A percentile compares a stretch with the other conserved stretches of the same genome.
Evolutionary conservation across 495 filamentous ascomycete species (phyloP).

Genomic region (Penicillium crystallinum): DNA sequence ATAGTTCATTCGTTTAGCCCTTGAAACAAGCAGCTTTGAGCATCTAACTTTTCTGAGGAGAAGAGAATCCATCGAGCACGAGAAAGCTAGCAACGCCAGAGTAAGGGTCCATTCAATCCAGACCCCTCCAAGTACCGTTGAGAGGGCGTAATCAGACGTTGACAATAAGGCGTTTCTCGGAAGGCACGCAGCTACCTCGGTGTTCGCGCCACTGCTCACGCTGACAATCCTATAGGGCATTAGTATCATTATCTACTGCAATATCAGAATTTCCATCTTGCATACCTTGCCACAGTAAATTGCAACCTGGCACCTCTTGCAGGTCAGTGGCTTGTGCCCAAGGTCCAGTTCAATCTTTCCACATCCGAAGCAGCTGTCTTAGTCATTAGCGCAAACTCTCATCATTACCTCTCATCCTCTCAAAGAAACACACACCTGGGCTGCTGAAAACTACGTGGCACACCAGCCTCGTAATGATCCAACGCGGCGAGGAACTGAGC

Average conservation of each 20-base stretch:
- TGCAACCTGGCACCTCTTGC: background rate
- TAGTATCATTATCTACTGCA: background rate
- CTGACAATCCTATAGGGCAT: background rate
- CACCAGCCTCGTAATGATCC: conserved; percentile 1
- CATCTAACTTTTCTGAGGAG: background rate
- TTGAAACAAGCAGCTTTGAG: background rate
- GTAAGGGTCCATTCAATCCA: background rate
- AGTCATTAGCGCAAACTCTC: background rate
- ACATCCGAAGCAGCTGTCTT: conserved; percentile 2
- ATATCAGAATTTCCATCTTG: too few relatives aligned
- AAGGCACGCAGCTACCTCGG: background rate
- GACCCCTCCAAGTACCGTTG: background rate
- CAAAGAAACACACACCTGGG: background rate
- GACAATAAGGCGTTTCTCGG: background rate
- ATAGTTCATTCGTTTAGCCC: too few relatives aligned
- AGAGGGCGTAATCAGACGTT: background rate
- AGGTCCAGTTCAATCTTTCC: conserved; percentile 1
- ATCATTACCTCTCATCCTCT: background rate
- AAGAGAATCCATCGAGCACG: background rate
- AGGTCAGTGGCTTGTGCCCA: background rate
- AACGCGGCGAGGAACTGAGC: conserved; percentile 7
- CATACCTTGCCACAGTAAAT: conserved; percentile 2
- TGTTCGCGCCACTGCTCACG: background rate
- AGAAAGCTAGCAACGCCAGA: too few relatives aligned
- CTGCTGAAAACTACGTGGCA: background rate